Evolutionary conservation across 164 flowering plant species (phyloP), one percentile per base, ranked within the genome.

Genomic region (Vitis cinerea): DNA sequence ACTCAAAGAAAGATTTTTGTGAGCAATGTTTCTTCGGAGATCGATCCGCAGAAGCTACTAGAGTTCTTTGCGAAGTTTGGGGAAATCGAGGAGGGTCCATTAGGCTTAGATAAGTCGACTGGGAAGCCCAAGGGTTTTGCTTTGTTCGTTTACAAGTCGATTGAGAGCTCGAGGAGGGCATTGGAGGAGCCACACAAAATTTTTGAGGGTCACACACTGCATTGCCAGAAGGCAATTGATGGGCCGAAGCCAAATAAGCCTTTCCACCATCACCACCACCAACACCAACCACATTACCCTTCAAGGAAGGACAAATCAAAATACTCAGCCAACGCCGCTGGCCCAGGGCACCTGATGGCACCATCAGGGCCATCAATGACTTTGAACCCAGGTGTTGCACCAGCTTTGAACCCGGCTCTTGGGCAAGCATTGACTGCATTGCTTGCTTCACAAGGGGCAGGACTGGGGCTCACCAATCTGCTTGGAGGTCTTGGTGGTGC

Each of bases 381-480:
- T 1, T 83, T 67, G 67, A 88, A 82, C 64, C 90, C 84, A 47
- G 84, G 78, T 13, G 75, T 71, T 0, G 75, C 84, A 0, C 85
- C 79, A 30, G 81, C 72, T n/a, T 56, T 89, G 66, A 88, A 84
- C 59, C 92, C 91, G 2, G 89, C 86, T 8, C 73, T 90, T 30
- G 93, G 91, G 1, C 96, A 90, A 77, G 96, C 96, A 0, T 66
- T 90, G 64, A 81, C 88, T 1, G 92, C 96, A 0, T 61, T 90
- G 67, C 75, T 90, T 59, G 88, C 96, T 0, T 57, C 82, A 8
- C 93, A 84, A 70, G 89, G 93, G n/a, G 88, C 87, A 51, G 92
- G 90, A 8, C 63, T 88, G 68, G 92, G 91, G 49, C 69, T 89
- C 61, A 79, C 80, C 0, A 90, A 86, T 68, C 66, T 88, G 69